Evolutionary conservation across 208 protist species (phyloP), one percentile per base, ranked within the genome.

Genomic region (Trichomonas gallinae): DNA sequence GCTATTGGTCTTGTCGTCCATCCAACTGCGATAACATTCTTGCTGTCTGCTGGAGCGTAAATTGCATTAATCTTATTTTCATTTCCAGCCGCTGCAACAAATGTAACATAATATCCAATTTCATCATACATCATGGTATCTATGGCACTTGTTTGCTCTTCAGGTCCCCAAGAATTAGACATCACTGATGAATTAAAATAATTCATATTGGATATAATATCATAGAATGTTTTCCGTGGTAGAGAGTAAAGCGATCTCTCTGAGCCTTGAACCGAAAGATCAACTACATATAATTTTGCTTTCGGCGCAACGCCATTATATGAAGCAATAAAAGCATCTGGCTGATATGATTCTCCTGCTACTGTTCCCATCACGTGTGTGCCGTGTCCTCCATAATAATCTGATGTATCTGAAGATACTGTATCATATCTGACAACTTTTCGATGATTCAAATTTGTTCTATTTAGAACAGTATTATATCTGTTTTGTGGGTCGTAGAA

Each of bases 311-410:
- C 44, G 11, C 87, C 87, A 58, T 93, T 51, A 51, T 51, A 93
- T 17, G 44, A 6, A 51, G 11, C 26, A 48, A 93, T 51, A 2
- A 51, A 38, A 38, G 31, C 44, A 51, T 51, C 46, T 48, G 42
- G 15, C 0, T 48, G 26, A 51, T 58, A 4, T 17, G 23, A 44
- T 93, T 93, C 42, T 23, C 96, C 96, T n/a, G 45, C 96, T 42
- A 97, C 88, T 17, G 51, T 96, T 3, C 88, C 96, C 23, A 96
- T 3, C 4, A 72, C 34, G 72, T 97, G 96, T 38, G 96, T 97
- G 36, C 96, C 96, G 51, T 93, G 87, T 6, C 87, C 87, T 49
- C 11, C 17, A 38, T 51, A 23, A 36, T 58, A 15, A 46, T 34
- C 44, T 51, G 40, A 21, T 38, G 8, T 11, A 23, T 34, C 44